Evolutionary conservation across 2,329 filamentous ascomycete species (phyloP).

Genomic region (Diaporthe eres): DNA sequence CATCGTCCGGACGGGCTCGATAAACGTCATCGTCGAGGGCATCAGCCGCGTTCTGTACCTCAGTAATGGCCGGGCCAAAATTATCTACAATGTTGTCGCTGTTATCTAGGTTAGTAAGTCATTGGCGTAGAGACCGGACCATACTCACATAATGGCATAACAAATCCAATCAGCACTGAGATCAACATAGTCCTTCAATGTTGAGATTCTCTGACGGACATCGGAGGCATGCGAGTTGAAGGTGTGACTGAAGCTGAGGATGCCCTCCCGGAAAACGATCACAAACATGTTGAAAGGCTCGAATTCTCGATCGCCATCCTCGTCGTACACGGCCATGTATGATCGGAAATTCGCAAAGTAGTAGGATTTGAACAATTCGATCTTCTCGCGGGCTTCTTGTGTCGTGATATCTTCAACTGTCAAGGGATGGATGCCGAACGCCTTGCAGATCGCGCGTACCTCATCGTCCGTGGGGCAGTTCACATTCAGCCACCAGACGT

Average conservation of each 20-base stretch:
- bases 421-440: constrained; percentile 94
- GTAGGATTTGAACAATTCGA: constrained; percentile 96
- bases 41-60: constrained; percentile 90
- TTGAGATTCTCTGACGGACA: constrained; percentile 91
- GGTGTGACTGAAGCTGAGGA: constrained; percentile 93
- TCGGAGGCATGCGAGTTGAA: constrained; percentile 89
- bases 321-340: constrained; percentile 84
- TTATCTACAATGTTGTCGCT: constrained; percentile 97
- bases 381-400: constrained; percentile 97
- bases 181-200: constrained; percentile 93
- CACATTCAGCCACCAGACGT: constrained; percentile 99
- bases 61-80: constrained; percentile 90
- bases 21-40: constrained; percentile 97
- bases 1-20: constrained; percentile 90
- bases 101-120: constrained; percentile 21
- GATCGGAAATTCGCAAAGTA: constrained; percentile 99
- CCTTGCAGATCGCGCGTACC: constrained; percentile 88
- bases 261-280: constrained; percentile 94
- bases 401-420: constrained; percentile 97
- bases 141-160: constrained; percentile 91
- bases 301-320: constrained; percentile 84
- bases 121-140: neutral
- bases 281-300: constrained; percentile 98
- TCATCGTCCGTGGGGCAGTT: constrained; percentile 92
- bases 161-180: constrained; percentile 99